phyloP scores from a whole-genome alignment of 768 basidiomycete species.

The Trametes cingulata region DNA sequence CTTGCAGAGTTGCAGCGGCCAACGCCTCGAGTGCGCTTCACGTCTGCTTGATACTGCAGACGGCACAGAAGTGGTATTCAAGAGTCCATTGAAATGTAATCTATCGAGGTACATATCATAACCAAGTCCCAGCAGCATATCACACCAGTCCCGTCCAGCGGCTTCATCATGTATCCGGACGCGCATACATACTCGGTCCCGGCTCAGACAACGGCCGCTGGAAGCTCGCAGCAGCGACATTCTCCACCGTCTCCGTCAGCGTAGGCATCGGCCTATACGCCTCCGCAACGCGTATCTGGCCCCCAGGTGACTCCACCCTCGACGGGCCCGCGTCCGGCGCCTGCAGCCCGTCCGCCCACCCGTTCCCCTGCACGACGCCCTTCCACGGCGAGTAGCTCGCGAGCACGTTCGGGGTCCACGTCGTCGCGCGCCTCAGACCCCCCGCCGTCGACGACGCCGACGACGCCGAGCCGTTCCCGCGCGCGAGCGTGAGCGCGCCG shows the following conservation, averaged over 20 bases:
- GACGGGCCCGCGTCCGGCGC: neutral
- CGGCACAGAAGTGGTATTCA: no score
- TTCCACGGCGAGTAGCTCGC: conserved; percentile 20
- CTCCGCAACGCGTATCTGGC: conserved; percentile 11
- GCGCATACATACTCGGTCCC: neutral
- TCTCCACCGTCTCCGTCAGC: conserved; percentile 7
- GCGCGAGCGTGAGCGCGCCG: neutral
- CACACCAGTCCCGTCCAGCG: no score
- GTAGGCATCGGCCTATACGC: conserved; percentile 20
- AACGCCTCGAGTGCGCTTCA: no score
- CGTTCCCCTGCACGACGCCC: conserved; percentile 5
- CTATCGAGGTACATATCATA: no score
- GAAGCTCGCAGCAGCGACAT: neutral
- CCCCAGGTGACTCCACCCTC: conserved; percentile 9
- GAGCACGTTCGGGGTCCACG: conserved; percentile 17
- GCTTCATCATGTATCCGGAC: neutral
- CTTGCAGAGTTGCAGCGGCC: no score
- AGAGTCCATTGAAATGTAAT: no score
- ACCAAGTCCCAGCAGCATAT: no score
- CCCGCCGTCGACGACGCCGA: neutral
- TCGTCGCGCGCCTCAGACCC: conserved; percentile 1
- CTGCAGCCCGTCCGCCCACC: neutral
- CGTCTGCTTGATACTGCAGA: no score
- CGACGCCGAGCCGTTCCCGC: conserved; percentile 4
- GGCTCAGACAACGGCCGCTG: conserved; percentile 1